Evolutionary conservation across 1,139 yeast genomes (phyloP), one percentile per base, ranked within the genome.

Genomic region (Taphrina communis): DNA sequence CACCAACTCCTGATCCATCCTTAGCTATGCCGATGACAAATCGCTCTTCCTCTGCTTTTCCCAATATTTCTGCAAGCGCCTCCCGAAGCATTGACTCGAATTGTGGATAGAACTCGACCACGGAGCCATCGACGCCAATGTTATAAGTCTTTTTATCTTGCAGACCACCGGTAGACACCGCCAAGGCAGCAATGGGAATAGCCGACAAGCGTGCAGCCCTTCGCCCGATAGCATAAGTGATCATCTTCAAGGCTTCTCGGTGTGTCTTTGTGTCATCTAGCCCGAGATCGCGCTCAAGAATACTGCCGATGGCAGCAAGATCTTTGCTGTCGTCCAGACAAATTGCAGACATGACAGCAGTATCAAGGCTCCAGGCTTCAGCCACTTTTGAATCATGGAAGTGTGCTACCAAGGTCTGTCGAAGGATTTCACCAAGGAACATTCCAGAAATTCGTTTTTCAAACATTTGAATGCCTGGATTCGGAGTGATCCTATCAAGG

Each of bases 1-100:
- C 97, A 73, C 98, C 98, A 56, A 92, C 97, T 71, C 97, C 97
- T 71, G 95, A 88, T 61, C 98, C 98, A 76, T 93, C 98, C 77
- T 90, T 89, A 53, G 97, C 95, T 74, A 92, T 87, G 72, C 86
- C 88, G 73, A 93, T 81, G 73, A 85, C 87, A 61, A 91, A 82
- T 74, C 89, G 86, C 73, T 84, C 85, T 72, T 88, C 87, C 53
- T 89, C 89, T 57, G 87, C 81, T 70, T 91, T 90, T 46, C 93
- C 85, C 2, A 72, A 48, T n/a, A 78, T 76, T 42, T 75, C 73
- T 0, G 86, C 82, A 71, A 92, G 80, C 0, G 96, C 96, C 73
- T 89, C 90, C 76, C 92, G 84, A 73, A 93, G 82, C 82, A 85
- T 84, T 9, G 86, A 84, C 78, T 88, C 86, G 79, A 89, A 93